These are phyloP conservation scores for Melocanna baccifera DNA, from an alignment of 176 grass and related monocot genomes.

Conservation along the genomic window DNA sequence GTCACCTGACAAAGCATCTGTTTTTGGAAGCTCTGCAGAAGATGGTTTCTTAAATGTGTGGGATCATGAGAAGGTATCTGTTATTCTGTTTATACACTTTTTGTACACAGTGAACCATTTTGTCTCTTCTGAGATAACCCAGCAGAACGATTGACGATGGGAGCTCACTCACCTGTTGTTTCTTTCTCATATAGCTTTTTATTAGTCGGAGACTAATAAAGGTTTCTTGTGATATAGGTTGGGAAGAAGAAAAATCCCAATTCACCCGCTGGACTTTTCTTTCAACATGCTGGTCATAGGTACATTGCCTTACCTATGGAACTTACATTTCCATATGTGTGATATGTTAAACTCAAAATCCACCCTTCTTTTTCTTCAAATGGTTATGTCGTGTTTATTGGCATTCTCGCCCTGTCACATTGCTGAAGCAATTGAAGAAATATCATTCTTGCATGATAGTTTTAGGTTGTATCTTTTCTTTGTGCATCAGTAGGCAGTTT, in stretches of 20 bases:
- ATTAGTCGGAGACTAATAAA: neutral
- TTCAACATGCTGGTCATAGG: constrained; percentile 95
- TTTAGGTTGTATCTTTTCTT: neutral
- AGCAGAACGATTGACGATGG: neutral
- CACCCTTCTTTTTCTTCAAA: neutral
- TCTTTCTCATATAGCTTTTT: constrained; percentile 6
- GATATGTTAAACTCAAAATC: neutral
- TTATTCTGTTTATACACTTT: constrained; percentile 1
- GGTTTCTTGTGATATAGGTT: constrained; percentile 47
- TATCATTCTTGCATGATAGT: neutral
- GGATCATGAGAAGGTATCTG: constrained; percentile 86
- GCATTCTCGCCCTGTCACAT: neutral
- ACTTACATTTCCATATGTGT: neutral
- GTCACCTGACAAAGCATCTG: constrained; percentile 92
- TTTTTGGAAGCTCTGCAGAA: constrained; percentile 85
- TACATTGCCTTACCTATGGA: constrained; percentile 30
- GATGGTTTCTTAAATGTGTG: constrained; percentile 89
- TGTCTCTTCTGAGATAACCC: neutral
- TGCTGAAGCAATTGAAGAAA: neutral
- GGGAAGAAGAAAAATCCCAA: constrained; percentile 77
- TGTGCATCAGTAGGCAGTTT: neutral
- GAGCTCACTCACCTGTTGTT: neutral
- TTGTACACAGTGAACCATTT: neutral
- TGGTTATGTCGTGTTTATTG: constrained; percentile 15
- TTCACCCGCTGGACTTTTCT: constrained; percentile 76